Base-by-base conservation (phyloP, 495 filamentous ascomycete species). In the Collariella sp. region DNA sequence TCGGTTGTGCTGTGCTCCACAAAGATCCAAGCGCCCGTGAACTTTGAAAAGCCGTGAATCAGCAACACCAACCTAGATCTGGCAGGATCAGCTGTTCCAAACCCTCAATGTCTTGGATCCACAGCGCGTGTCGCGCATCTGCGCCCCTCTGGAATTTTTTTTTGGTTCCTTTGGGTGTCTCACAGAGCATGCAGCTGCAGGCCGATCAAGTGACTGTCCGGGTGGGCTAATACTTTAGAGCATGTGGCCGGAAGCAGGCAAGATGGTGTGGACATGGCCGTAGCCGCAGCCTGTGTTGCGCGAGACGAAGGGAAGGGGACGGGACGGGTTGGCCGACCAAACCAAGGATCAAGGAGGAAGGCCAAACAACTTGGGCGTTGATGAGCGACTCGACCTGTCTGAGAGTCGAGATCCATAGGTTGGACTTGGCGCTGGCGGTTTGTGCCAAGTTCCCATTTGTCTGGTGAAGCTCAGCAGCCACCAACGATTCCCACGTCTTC, bases 121-220 rank as follows among this genome's bases (percentile, higher is more conserved):
- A 31, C 38, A 18, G 26, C 24, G 35, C 43, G 39, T 33, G 57
- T 57, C 50, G 54, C 54, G 50, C 48, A 56, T 40, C 23, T 55
- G 39, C 39, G 56, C 31, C 42, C 44, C 46, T 18, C 52, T 46
- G 26, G 20, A 20, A 52, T 22, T 29, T 15, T 44, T 43, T 43
- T 46, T 42, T 54, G 29, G 34, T 47, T 46, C 35, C 46, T 55
- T 41, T 64, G 58, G 56, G 47, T 62, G 54, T 60, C 51, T 54
- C 58, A 58, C 55, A 52, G 52, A 42, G 46, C 58, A 52, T 66
- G 63, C 63, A 64, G 61, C 61, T 66, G 65, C 65, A 64, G 55
- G 50, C 40, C 41, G 61, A 66, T 66, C 65, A 66, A 60, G 59
- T 66, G 65, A 68, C 59, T 55, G 45, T 59, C 44, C 56, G 59